Conservation (phyloP, 2,329 filamentous ascomycete species). For the Phialocephala subalpina region DNA sequence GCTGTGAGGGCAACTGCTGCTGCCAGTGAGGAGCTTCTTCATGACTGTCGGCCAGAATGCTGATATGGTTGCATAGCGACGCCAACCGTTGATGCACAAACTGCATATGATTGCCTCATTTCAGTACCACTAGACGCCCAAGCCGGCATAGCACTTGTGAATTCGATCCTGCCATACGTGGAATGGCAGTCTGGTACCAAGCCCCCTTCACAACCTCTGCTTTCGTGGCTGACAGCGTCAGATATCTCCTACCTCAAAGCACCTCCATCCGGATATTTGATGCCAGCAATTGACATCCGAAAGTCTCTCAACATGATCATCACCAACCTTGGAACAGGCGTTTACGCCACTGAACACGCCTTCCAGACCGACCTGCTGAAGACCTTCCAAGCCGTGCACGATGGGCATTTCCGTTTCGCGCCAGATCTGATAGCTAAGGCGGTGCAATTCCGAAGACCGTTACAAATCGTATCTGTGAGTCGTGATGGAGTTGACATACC, state of each 20-base stretch:
- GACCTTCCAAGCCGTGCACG: constrained; percentile 62
- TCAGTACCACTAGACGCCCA: constrained; percentile 35
- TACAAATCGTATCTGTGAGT: constrained; percentile 66
- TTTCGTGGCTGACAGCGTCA: constrained; percentile 3
- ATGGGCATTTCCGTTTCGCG: constrained; percentile 68
- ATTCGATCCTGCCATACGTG: constrained; percentile 37
- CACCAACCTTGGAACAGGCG: constrained; percentile 25
- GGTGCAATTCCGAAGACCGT: constrained; percentile 56
- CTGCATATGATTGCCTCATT: constrained; percentile 35
- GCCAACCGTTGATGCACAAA: constrained; percentile 32
- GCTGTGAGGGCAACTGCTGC: constrained; percentile 11
- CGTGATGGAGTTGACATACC: constrained; percentile 63
- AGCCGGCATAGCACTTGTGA: constrained; percentile 33
- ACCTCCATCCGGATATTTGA: constrained; percentile 58
- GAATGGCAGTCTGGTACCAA: constrained; percentile 37
- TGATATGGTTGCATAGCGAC: constrained; percentile 22
- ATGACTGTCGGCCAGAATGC: background rate
- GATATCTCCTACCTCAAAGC: constrained; percentile 50
- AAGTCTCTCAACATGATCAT: constrained; percentile 49
- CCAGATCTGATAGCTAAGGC: constrained; percentile 58
- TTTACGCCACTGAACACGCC: constrained; percentile 54
- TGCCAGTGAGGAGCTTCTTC: background rate
- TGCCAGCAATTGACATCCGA: constrained; percentile 47
- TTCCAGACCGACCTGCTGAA: constrained; percentile 63
- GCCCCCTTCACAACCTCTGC: background rate